Conservation (phyloP, 495 filamentous ascomycete genomes). For the Xylaria intraflava region DNA sequence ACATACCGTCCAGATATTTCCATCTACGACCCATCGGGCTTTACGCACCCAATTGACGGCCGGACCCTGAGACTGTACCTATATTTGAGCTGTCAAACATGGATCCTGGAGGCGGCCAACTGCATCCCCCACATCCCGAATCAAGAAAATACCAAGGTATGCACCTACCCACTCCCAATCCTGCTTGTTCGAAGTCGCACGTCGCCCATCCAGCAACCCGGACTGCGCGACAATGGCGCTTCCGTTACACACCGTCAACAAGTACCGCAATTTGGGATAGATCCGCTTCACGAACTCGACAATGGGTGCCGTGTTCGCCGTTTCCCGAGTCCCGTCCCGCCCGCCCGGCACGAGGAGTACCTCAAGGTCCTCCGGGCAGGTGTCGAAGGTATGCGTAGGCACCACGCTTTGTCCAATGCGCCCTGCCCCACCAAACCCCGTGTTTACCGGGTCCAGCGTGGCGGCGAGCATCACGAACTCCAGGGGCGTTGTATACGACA, state of each 20-base stretch:
- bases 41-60: constrained; percentile 52
- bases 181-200: constrained; percentile 53
- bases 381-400: constrained; percentile 57
- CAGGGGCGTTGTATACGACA: constrained; percentile 35
- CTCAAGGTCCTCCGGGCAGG: constrained; percentile 45
- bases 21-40: constrained; percentile 61
- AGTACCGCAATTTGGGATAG: constrained; percentile 44
- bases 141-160: no score
- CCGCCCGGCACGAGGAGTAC: constrained; percentile 65
- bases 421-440: constrained; percentile 6
- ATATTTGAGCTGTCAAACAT: neutral
- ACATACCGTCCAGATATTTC: constrained; percentile 56
- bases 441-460: constrained; percentile 46
- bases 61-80: constrained; percentile 31
- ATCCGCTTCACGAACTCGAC: constrained; percentile 40
- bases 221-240: constrained; percentile 43
- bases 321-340: constrained; percentile 41
- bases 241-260: constrained; percentile 60
- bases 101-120: neutral
- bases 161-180: constrained; percentile 33
- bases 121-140: neutral
- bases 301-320: constrained; percentile 27
- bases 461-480: constrained; percentile 45
- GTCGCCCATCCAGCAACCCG: constrained; percentile 51
- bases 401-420: constrained; percentile 39